Percentiles rank a stretch among this genome's conserved stretches.
phyloP scores from a whole-genome alignment of 2,329 filamentous ascomycete species.

The Paracoccidioides brasiliensis region DNA sequence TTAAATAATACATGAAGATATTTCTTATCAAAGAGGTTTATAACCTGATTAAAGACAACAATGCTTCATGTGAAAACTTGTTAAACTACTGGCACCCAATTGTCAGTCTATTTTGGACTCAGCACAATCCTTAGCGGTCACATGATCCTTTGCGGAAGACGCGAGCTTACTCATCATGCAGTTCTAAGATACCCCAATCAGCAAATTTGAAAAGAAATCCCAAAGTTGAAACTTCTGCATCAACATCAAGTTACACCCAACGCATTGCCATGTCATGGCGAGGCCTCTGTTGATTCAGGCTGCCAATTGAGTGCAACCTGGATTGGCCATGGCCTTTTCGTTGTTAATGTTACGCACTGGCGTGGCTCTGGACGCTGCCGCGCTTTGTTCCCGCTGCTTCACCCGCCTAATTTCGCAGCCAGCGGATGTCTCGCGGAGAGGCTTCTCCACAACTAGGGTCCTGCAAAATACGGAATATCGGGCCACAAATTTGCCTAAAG shows the following conservation, averaged over 20 bases:
- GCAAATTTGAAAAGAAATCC: neutral
- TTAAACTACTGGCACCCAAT: too few species aligned
- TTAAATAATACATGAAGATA: too few species aligned
- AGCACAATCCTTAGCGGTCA: too few species aligned
- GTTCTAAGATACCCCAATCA: neutral
- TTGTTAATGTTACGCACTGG: constrained; percentile 23
- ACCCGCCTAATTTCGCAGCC: constrained; percentile 12
- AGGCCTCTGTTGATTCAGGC: constrained; percentile 3
- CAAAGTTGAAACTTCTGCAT: neutral
- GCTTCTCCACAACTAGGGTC: constrained; percentile 21
- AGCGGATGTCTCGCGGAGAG: constrained; percentile 16
- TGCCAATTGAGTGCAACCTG: constrained; percentile 3
- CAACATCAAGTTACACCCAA: neutral
- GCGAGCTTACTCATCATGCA: neutral
- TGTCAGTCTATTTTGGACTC: too few species aligned
- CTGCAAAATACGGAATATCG: constrained; percentile 20
- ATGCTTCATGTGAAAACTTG: too few species aligned
- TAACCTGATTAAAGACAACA: too few species aligned
- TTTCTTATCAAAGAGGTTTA: too few species aligned
- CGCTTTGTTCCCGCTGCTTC: constrained; percentile 25
- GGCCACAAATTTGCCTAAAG: constrained; percentile 15
- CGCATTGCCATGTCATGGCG: neutral
- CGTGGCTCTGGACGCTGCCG: constrained; percentile 18
- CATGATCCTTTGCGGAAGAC: too few species aligned
- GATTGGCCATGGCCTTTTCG: constrained; percentile 23